phyloP scores from a whole-genome alignment of 805 yeast genomes.

The Barnettozyma botsteinii region DNA sequence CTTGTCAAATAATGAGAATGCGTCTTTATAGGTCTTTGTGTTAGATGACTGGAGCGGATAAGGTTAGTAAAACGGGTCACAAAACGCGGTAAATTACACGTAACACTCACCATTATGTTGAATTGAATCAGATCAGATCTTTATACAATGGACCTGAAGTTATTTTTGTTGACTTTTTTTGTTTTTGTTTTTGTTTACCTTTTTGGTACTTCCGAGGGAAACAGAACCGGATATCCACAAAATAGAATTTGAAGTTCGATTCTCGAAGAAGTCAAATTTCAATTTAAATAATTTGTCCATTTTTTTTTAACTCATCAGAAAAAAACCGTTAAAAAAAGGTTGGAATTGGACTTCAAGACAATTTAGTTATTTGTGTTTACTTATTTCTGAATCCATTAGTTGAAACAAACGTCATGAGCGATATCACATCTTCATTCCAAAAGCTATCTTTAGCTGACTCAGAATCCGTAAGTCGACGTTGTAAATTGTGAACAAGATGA shows the following conservation, averaged over 20 bases:
- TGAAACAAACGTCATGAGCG: constrained; percentile 25
- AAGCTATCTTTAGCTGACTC: constrained; percentile 26
- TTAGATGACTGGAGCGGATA: constrained; percentile 17
- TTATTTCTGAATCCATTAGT: too few relatives aligned
- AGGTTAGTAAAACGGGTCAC: constrained; percentile 8
- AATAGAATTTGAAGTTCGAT: too few relatives aligned
- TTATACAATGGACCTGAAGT: neutral
- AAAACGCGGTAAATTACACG: too few relatives aligned
- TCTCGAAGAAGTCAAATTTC: neutral
- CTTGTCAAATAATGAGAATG: constrained; percentile 93
- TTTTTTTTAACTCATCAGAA: neutral
- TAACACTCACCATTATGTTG: neutral
- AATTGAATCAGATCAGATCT: neutral
- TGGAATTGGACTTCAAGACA: too few relatives aligned
- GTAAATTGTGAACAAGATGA: too few relatives aligned
- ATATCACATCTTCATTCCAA: constrained; percentile 26
- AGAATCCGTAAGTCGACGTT: constrained; percentile 12
- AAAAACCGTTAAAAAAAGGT: neutral
- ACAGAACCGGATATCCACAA: too few relatives aligned
- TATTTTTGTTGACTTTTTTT: constrained; percentile 1
- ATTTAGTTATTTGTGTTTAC: too few relatives aligned
- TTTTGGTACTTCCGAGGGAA: neutral
- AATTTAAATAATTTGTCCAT: neutral
- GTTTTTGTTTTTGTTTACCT: constrained; percentile 1
- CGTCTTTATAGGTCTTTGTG: constrained; percentile 64